These are phyloP conservation scores for Prunus fruticosa DNA, from an alignment of 306 rosid genomes.

Conservation along the genomic window DNA sequence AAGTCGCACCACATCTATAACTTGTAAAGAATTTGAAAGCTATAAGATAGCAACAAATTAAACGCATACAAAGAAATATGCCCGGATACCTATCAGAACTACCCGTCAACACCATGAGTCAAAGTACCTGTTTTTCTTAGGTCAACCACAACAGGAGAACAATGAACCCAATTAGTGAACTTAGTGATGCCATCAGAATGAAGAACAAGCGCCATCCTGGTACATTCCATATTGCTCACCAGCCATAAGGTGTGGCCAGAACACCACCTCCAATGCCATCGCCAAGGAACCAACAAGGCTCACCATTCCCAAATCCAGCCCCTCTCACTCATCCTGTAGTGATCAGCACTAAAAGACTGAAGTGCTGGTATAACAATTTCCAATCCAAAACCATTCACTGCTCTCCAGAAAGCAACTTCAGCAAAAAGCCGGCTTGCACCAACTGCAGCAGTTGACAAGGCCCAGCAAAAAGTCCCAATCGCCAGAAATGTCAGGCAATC, in stretches of 20 bases:
- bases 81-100: conserved; percentile 49
- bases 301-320: conserved; percentile 79
- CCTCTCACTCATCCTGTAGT: conserved; percentile 82
- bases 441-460: conserved; percentile 93
- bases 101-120: conserved; percentile 23
- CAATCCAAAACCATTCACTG: conserved; percentile 85
- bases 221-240: conserved; percentile 67
- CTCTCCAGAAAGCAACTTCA: conserved; percentile 92
- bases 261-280: conserved; percentile 98
- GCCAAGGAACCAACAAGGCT: conserved; percentile 67
- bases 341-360: conserved; percentile 93
- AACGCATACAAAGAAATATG: background rate
- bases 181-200: conserved; percentile 69
- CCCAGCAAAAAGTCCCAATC: conserved; percentile 90
- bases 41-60: background rate
- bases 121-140: conserved; percentile 43
- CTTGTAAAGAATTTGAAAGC: background rate
- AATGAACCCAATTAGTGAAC: conserved; percentile 75
- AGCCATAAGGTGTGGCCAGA: conserved; percentile 92
- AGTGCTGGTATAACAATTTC: conserved; percentile 97
- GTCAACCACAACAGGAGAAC: conserved; percentile 75
- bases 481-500: conserved; percentile 87
- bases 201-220: conserved; percentile 93
- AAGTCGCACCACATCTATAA: background rate
- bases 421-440: conserved; percentile 54